Percentiles rank a stretch among this genome's conserved stretches.
phyloP scores from a whole-genome alignment of 2,329 filamentous ascomycete species.

The Lachnellula arida region DNA sequence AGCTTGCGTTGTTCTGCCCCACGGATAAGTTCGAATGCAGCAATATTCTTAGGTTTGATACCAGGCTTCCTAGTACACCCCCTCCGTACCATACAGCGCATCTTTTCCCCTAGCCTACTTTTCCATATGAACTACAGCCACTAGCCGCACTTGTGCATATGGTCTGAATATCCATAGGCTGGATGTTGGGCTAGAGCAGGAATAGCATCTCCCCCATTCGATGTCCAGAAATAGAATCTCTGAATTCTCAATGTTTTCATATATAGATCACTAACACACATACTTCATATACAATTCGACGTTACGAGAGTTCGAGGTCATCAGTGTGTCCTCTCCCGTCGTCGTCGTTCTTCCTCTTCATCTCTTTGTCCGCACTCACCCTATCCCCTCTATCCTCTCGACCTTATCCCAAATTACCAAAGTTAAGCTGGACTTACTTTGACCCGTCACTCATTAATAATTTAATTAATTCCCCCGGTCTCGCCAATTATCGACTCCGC shows the following conservation, averaged over 20 bases:
- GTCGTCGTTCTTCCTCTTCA: conserved; percentile 15
- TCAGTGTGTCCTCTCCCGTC: conserved; percentile 22
- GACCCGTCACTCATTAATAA: conserved; percentile 37
- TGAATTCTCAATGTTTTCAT: conserved; percentile 27
- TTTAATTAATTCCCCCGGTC: conserved; percentile 35
- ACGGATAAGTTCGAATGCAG: neutral
- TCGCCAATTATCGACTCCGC: conserved; percentile 31
- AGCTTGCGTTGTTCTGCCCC: neutral
- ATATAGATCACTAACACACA: conserved; percentile 28
- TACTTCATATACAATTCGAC: conserved; percentile 13
- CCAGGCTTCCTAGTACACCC: neutral
- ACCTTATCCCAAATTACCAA: conserved; percentile 20
- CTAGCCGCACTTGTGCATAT: conserved; percentile 31
- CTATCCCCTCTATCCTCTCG: conserved; percentile 28
- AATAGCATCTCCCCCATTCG: conserved; percentile 32
- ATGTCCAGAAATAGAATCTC: conserved; percentile 42
- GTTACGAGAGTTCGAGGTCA: conserved; percentile 25
- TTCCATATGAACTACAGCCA: conserved; percentile 14
- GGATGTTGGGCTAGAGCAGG: conserved; percentile 34
- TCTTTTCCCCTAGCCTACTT: conserved; percentile 8
- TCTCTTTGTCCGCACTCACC: conserved; percentile 10
- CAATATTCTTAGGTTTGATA: neutral
- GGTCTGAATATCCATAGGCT: conserved; percentile 25
- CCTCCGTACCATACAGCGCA: neutral
- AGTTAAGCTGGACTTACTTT: conserved; percentile 35